Evolutionary conservation across 495 filamentous ascomycete species (phyloP).

Genomic region (Physcia stellaris): DNA sequence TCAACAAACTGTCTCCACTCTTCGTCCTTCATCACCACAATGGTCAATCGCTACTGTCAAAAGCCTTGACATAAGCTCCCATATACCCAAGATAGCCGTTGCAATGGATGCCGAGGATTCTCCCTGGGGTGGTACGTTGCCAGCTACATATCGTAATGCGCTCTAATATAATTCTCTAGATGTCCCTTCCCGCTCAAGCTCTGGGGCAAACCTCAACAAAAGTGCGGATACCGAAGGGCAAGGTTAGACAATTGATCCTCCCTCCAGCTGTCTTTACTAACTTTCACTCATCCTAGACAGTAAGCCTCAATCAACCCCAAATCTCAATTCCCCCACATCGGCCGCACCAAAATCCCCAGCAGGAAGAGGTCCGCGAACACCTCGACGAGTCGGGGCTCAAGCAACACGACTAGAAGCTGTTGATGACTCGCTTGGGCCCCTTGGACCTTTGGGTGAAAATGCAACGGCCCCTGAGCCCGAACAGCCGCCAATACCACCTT

Average conservation of each 20-base stretch:
- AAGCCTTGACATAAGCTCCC: slow-evolving; percentile 10
- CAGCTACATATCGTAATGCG: slow-evolving; percentile 7
- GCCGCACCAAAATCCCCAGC: slow-evolving; percentile 32
- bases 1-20: no score
- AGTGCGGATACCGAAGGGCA: slow-evolving; percentile 18
- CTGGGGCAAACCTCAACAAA: slow-evolving; percentile 18
- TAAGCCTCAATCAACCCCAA: slow-evolving; percentile 16
- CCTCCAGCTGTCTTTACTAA: slow-evolving; percentile 7
- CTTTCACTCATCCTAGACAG: slow-evolving; percentile 16
- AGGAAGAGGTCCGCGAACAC: slow-evolving; percentile 41
- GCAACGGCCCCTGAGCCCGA: slow-evolving; percentile 36
- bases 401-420: slow-evolving; percentile 75
- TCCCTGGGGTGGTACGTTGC: slow-evolving; percentile 53
- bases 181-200: slow-evolving; percentile 40
- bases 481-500: slow-evolving; percentile 72
- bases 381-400: slow-evolving; percentile 66
- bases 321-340: slow-evolving; percentile 17
- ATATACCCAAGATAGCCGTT: slow-evolving; percentile 10
- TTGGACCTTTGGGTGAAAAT: slow-evolving; percentile 67
- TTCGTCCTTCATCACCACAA: not conserved
- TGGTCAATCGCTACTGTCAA: slow-evolving; percentile 7
- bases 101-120: slow-evolving; percentile 49
- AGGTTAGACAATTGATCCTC: slow-evolving; percentile 16
- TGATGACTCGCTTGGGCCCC: slow-evolving; percentile 81
- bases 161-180: slow-evolving; percentile 27